Conservation (phyloP, 2,329 filamentous ascomycete genomes). For the Hypoxylon sp. region DNA sequence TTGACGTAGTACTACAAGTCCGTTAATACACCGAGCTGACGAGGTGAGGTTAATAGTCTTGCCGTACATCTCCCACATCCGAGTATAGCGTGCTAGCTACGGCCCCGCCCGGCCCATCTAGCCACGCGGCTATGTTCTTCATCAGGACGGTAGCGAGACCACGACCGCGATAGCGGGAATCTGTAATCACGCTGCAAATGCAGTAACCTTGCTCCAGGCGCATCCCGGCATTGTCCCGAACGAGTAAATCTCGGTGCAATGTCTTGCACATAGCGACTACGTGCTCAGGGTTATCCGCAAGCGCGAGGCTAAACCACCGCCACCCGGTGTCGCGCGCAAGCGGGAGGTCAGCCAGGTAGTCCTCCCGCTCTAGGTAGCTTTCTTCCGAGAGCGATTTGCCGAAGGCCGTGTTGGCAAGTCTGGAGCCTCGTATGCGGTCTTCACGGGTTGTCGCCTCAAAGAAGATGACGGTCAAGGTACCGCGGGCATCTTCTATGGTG, state of each 20-base stretch:
- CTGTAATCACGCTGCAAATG: constrained; percentile 41
- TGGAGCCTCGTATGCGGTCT: constrained; percentile 25
- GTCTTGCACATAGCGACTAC: constrained; percentile 46
- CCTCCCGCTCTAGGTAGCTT: constrained; percentile 37
- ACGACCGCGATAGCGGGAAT: constrained; percentile 34
- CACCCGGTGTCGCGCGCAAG: constrained; percentile 31
- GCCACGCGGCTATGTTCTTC: constrained; percentile 38
- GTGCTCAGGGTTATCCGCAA: constrained; percentile 22
- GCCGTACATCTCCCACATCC: constrained; percentile 38
- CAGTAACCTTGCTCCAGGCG: constrained; percentile 39
- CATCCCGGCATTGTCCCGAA: constrained; percentile 21
- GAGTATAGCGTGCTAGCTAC: constrained; percentile 45
- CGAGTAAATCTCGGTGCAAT: constrained; percentile 40
- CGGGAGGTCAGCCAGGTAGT: constrained; percentile 22
- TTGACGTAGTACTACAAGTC: constrained; percentile 37
- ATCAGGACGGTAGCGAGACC: constrained; percentile 42
- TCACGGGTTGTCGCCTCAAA: constrained; percentile 34
- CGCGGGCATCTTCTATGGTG: constrained; percentile 20
- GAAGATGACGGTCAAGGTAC: constrained; percentile 26
- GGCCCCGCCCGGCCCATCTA: constrained; percentile 42
- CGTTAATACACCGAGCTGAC: constrained; percentile 10
- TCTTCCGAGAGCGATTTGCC: constrained; percentile 34
- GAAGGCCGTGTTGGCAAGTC: constrained; percentile 38
- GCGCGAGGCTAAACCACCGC: constrained; percentile 38
- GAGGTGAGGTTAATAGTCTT: background rate